Percentiles rank a stretch among this genome's conserved stretches.
These are phyloP conservation scores for Neoascochyta sp. DNA, from an alignment of 2,329 filamentous ascomycete genomes.

Conservation along the genomic window DNA sequence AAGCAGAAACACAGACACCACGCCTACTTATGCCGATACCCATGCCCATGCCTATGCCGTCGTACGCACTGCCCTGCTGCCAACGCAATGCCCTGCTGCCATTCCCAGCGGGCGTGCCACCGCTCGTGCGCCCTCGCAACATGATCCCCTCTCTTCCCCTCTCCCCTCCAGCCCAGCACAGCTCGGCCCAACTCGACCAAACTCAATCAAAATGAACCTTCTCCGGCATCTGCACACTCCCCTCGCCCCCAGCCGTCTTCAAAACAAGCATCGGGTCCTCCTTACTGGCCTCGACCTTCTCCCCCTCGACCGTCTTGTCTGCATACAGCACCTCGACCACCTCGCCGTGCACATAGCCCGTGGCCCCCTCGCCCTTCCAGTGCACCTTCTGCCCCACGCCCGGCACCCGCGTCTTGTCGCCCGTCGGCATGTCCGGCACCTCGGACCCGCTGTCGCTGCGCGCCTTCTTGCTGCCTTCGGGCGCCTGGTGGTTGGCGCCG, in stretches of 20 bases:
- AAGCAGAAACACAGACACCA: too few relatives aligned
- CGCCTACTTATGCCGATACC: too few relatives aligned
- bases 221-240: constrained; percentile 45
- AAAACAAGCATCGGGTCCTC: constrained; percentile 45
- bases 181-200: too few relatives aligned
- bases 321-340: constrained; percentile 43
- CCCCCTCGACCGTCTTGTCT: constrained; percentile 42
- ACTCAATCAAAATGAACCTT: constrained; percentile 42
- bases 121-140: too few relatives aligned
- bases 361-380: constrained; percentile 40
- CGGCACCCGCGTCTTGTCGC: constrained; percentile 41
- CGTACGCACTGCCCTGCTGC: too few relatives aligned
- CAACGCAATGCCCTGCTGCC: too few relatives aligned
- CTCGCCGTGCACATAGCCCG: constrained; percentile 41
- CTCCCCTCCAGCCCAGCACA: background rate
- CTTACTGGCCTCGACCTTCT: constrained; percentile 42
- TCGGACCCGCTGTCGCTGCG: constrained; percentile 26
- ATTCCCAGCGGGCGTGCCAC: too few relatives aligned
- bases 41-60: too few relatives aligned
- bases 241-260: constrained; percentile 41
- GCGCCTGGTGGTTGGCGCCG: constrained; percentile 19
- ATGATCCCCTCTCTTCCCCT: background rate
- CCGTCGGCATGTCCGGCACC: constrained; percentile 16
- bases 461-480: constrained; percentile 34
- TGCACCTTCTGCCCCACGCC: constrained; percentile 42